Evolutionary conservation across 768 basidiomycete species (phyloP), one percentile per base, ranked within the genome.

Genomic region (Macrolepiota fuliginosa): DNA sequence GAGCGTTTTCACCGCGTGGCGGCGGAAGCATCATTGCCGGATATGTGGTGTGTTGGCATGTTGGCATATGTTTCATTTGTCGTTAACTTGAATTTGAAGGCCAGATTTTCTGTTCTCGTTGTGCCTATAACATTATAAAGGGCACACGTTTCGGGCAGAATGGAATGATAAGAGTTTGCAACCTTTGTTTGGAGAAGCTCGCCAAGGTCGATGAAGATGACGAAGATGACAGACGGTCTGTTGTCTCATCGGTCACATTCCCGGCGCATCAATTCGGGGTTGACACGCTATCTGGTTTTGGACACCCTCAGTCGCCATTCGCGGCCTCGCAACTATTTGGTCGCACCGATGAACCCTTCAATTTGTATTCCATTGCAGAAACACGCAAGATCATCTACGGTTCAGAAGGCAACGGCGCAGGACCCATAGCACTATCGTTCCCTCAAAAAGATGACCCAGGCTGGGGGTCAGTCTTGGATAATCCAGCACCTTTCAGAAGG

Each of bases 71-170:
- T 7, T 45, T 19, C 5, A 54, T 3, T 5, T 11, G 17, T 54
- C n/a, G 9, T 25, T 32, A 24, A 53, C 27, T 46, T 62, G 55
- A 37, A 49, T 11, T 27, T 51, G 62, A 51, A 91, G 96, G 96
- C 35, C 96, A 97, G 73, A 96, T 99, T 71, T 99, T 98, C 71
- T 99, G 97, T 73, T 94, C 93, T 35, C 86, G 94, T 9, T 99
- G 97, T 73, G 95, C 97, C 2, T 96, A 94, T 32, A 96, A 97
- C 68, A 91, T 97, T 66, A 95, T 98, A 73, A 96, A 95, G 66
- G 96, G 94, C 15, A 83, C 88, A 12, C 87, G 95, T 6, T 98
- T 97, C 69, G 95, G 96, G 3, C 90, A 94, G 63, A 91, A 96
- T 56, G 94, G 94, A n/a, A 92, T 92, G 85, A 84, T 99, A 55